Evolutionary conservation across 2,329 filamentous ascomycete genomes (phyloP).

Genomic region (Colletotrichum lupini): DNA sequence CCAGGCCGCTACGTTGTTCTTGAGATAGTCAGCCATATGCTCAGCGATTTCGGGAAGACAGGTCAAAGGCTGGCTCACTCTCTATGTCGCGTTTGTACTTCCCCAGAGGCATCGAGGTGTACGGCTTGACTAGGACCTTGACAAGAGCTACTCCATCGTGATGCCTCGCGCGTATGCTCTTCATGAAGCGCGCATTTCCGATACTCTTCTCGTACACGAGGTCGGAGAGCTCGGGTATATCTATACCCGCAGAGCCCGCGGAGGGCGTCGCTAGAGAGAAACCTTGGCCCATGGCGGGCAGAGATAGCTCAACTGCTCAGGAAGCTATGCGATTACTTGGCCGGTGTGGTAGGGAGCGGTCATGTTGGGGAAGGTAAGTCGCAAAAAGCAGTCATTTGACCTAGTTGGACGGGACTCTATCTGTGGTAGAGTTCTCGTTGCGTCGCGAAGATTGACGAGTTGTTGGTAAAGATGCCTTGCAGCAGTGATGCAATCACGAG

Average conservation of each 20-base stretch:
- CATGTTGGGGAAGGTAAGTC: constrained; percentile 20
- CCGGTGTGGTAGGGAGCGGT: constrained; percentile 6
- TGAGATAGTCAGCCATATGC: constrained; percentile 29
- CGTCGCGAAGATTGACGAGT: background rate
- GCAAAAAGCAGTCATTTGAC: constrained; percentile 1
- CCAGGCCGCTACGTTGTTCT: constrained; percentile 84
- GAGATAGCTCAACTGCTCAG: constrained; percentile 11
- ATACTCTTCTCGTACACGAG: constrained; percentile 92
- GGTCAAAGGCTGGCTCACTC: constrained; percentile 55
- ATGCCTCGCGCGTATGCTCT: constrained; percentile 90
- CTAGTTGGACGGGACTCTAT: background rate
- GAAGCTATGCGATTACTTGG: constrained; percentile 31
- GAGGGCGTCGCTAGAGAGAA: constrained; percentile 94
- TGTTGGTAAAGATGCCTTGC: background rate
- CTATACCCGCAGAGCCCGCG: constrained; percentile 91
- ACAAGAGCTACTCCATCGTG: constrained; percentile 92
- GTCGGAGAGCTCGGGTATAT: constrained; percentile 91
- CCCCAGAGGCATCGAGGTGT: constrained; percentile 81
- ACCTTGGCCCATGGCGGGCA: constrained; percentile 85
- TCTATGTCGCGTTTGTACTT: constrained; percentile 82
- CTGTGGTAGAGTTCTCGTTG: background rate
- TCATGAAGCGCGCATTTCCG: constrained; percentile 94
- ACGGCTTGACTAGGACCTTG: constrained; percentile 95
- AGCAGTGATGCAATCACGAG: constrained; percentile 25
- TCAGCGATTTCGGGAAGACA: background rate